A percentile compares a stretch with the other conserved stretches of the same genome.
These are phyloP conservation scores for Oryza australiensis DNA, from an alignment of 176 grass and related monocot species.

Conservation along the genomic window DNA sequence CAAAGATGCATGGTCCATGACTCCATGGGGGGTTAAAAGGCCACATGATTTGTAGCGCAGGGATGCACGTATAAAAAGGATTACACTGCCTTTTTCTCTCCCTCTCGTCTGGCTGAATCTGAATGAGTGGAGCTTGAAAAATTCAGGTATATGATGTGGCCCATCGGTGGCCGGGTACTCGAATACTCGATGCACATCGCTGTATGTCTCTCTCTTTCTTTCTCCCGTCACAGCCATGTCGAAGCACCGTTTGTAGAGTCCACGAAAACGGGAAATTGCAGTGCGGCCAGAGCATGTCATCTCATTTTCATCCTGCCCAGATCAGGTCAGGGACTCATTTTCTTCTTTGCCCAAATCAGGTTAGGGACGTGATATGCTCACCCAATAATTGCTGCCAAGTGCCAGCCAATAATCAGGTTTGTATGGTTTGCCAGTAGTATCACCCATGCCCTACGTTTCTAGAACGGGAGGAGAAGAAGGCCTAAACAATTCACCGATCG, in stretches of 20 bases:
- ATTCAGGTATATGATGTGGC: slow-evolving; percentile 26
- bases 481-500: neutral
- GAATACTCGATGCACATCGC: neutral
- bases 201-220: neutral
- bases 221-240: neutral
- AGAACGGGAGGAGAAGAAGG: neutral
- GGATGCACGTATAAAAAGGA: slow-evolving; percentile 18
- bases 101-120: neutral
- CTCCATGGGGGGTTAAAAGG: slow-evolving; percentile 5
- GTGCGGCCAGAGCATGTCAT: neutral
- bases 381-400: neutral
- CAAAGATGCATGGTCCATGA: neutral
- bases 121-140: slow-evolving; percentile 19
- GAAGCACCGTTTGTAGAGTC: no score
- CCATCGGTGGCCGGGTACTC: neutral
- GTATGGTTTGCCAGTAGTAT: neutral
- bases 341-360: neutral
- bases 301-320: neutral
- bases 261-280: neutral
- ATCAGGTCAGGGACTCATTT: neutral
- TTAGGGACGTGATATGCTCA: neutral
- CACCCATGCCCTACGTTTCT: neutral
- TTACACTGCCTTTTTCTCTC: neutral
- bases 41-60: slow-evolving; percentile 7
- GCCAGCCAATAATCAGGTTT: neutral